Evolutionary conservation across 1,284 basidiomycete genomes (phyloP).

Genomic region (Earliella scabrosa): DNA sequence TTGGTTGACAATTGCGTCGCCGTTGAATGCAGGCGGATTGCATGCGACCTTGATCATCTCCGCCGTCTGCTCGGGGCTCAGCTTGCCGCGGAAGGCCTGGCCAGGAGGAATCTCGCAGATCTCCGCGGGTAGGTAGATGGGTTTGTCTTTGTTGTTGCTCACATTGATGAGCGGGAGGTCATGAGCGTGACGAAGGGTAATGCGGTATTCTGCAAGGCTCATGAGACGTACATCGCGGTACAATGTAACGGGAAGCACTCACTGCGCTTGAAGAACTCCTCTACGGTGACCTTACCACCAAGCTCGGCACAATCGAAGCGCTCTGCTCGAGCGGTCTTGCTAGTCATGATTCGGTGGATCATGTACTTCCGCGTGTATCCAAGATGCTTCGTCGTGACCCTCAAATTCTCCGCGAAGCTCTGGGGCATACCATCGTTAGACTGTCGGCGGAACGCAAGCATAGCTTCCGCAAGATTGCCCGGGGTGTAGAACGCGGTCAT

Average conservation of each 20-base stretch:
- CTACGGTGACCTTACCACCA: constrained; percentile 55
- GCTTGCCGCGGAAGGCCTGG: constrained; percentile 56
- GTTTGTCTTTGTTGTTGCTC: constrained; percentile 43
- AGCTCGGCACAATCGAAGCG: constrained; percentile 59
- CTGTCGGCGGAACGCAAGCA: constrained; percentile 48
- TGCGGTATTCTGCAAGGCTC: constrained; percentile 54
- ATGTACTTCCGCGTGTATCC: constrained; percentile 56
- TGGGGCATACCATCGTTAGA: constrained; percentile 52
- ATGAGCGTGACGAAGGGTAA: constrained; percentile 49
- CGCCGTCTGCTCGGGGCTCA: constrained; percentile 56
- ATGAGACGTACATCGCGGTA: neutral
- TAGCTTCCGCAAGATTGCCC: constrained; percentile 61
- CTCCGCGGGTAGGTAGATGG: constrained; percentile 65
- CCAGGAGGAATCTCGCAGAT: constrained; percentile 66
- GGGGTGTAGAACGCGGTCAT: constrained; percentile 73
- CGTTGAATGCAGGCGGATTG: constrained; percentile 62
- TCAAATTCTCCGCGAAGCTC: constrained; percentile 55
- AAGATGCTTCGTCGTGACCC: constrained; percentile 59
- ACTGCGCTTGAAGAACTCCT: constrained; percentile 67
- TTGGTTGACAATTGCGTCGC: constrained; percentile 54
- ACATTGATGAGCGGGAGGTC: constrained; percentile 68
- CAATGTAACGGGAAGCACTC: constrained; percentile 46
- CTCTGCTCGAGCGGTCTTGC: constrained; percentile 47
- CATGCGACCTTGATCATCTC: constrained; percentile 71
- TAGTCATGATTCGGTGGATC: constrained; percentile 47